Evolutionary conservation across 83 land plant species (phyloP).

Genomic region (Diphasiastrum complanatum): DNA sequence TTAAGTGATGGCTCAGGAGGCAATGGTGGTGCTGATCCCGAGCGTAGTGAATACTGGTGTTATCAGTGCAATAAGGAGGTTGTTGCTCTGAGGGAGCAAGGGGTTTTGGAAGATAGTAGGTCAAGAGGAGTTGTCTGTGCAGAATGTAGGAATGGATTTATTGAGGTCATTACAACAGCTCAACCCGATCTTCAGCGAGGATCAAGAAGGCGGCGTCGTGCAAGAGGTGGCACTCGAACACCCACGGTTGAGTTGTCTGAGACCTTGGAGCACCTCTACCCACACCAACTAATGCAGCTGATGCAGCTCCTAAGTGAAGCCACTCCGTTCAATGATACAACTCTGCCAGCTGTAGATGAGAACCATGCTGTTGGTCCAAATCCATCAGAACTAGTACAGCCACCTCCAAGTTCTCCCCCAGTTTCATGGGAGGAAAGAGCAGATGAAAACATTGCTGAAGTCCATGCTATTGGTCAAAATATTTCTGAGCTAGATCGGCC

Average conservation of each 20-base stretch:
- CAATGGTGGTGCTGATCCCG: too few relatives aligned
- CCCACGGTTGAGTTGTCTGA: constrained; percentile 14
- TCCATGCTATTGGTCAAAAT: not conserved
- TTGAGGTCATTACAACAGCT: constrained; percentile 25
- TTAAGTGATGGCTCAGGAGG: too few relatives aligned
- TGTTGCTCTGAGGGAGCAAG: too few relatives aligned
- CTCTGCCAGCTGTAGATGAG: too few relatives aligned
- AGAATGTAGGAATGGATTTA: constrained; percentile 41
- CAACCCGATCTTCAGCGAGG: constrained; percentile 7
- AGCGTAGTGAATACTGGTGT: too few relatives aligned
- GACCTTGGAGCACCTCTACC: too few relatives aligned
- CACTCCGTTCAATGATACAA: too few relatives aligned
- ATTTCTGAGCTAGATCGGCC: too few relatives aligned
- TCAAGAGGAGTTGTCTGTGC: constrained; percentile 28
- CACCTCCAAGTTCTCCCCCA: too few relatives aligned
- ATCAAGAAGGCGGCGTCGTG: not conserved
- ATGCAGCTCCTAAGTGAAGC: too few relatives aligned
- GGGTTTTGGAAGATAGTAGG: constrained; percentile 21
- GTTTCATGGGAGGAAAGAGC: not conserved
- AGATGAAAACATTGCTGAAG: not conserved
- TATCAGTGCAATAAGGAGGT: constrained; percentile 40
- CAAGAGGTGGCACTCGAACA: constrained; percentile 10
- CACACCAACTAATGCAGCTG: not conserved
- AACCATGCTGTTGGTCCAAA: too few relatives aligned
- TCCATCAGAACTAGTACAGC: too few relatives aligned